Evolutionary conservation across 768 basidiomycete species (phyloP), one percentile per base, ranked within the genome.

Genomic region (Suillus cothurnatus): DNA sequence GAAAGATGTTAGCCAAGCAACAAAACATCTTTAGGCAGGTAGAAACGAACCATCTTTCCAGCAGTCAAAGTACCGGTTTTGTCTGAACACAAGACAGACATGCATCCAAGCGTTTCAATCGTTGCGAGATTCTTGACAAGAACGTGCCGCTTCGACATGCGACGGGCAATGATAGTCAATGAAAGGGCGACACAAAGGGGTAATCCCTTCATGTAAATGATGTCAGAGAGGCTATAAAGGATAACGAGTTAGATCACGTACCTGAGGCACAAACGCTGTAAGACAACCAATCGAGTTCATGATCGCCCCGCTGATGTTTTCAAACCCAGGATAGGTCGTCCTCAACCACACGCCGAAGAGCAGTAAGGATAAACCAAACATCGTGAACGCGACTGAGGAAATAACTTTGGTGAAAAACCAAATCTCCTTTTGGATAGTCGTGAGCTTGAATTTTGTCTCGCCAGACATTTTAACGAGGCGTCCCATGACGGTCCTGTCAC

Each of bases 331-430:
- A 65, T 73, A 79, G 23, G 26, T 62, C 26, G 56, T 74, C 61
- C 71, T 74, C 62, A 81, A 73, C 86, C 80, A 86, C 67, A 76
- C 79, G n/a, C 76, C 77, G 67, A 73, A 81, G 31, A 78, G 70
- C 58, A 82, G 72, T 15, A 84, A 74, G n/a, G 80, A 76, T 12
- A 81, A 62, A 71, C 71, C 78, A 71, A 76, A 86, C 67, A 76
- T 79, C 58, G 67, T 74, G 68, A 76, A 73, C 57, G 77, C 85
- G 64, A 76, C 69, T 49, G 66, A 74, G 64, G 77, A 85, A 64
- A 87, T 82, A 70, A 82, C 77, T 67, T 85, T 86, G 55, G 84
- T 81, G 70, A 86, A 86, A 68, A 81, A 83, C 74, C 81, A 81
- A 2, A 83, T 78, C 64, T 84, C 84, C 52, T 70, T 76, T 68